A percentile compares a stretch with the other conserved stretches of the same genome.
These are phyloP conservation scores for Populus pruinosa DNA, from an alignment of 345 rosid genomes.

Conservation along the genomic window DNA sequence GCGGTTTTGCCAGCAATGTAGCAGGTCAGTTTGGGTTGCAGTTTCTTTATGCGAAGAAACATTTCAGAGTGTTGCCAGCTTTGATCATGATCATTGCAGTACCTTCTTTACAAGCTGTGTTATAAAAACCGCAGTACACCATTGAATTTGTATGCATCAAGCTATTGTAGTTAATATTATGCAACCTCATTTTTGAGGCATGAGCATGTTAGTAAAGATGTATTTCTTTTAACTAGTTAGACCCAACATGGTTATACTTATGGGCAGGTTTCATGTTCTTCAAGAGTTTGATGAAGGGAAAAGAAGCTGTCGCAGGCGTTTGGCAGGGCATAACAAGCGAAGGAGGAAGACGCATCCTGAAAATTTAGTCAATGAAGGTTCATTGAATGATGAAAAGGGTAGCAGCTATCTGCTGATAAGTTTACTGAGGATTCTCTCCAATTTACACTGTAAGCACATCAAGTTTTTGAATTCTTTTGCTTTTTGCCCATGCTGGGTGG, in stretches of 20 bases:
- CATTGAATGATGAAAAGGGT: conserved; percentile 65
- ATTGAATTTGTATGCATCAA: neutral
- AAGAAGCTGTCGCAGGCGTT: conserved; percentile 96
- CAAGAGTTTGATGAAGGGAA: conserved; percentile 98
- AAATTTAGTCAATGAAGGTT: conserved; percentile 44
- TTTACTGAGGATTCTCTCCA: conserved; percentile 84
- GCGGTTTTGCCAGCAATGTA: conserved; percentile 36
- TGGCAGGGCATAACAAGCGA: conserved; percentile 96
- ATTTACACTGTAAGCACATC: conserved; percentile 65
- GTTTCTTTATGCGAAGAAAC: neutral
- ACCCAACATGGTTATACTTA: conserved; percentile 31
- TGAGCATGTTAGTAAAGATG: conserved; percentile 1
- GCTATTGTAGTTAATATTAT: neutral
- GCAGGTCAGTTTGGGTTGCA: conserved; percentile 21
- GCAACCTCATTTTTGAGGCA: neutral
- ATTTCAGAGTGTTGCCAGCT: neutral
- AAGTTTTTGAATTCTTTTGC: neutral
- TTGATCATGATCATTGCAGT: neutral
- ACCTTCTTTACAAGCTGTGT: neutral
- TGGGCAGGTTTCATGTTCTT: conserved; percentile 84
- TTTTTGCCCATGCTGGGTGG: neutral
- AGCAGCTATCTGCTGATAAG: conserved; percentile 72
- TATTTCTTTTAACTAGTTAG: conserved; percentile 8
- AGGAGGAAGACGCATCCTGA: conserved; percentile 97
- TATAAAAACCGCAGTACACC: neutral